Conservation (phyloP, 495 filamentous ascomycete genomes). For the Talaromyces ruber region DNA sequence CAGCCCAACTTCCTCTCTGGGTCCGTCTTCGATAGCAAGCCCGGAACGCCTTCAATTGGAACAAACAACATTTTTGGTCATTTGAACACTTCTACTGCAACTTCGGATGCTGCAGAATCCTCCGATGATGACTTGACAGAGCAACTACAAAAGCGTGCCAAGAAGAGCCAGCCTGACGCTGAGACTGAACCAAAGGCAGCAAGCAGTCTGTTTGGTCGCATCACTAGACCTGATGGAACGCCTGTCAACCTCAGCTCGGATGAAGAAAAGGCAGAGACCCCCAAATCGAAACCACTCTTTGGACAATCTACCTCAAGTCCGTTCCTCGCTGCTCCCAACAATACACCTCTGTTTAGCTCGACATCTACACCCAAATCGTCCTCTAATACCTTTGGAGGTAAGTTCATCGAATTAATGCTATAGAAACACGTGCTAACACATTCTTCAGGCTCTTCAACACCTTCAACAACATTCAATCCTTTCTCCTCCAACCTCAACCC, state of each 20-base stretch:
- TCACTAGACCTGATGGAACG: conserved; percentile 14
- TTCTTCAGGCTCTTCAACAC: background rate
- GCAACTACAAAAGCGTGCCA: conserved; percentile 27
- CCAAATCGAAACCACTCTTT: background rate
- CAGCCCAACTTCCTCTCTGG: background rate
- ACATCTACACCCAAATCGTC: conserved; percentile 11
- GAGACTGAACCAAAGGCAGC: background rate
- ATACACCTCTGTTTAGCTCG: conserved; percentile 6
- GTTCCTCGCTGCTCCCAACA: conserved; percentile 9
- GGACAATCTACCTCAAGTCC: conserved; percentile 16
- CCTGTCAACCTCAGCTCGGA: conserved; percentile 5
- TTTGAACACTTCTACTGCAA: background rate
- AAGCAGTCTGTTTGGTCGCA: conserved; percentile 49
- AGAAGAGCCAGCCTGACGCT: conserved; percentile 8
- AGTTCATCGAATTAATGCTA: conserved; percentile 31
- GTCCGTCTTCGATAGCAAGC: conserved; percentile 3
- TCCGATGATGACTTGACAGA: conserved; percentile 9
- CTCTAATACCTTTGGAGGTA: conserved; percentile 21
- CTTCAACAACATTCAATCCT: background rate
- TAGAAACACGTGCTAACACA: conserved; percentile 31
- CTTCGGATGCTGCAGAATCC: conserved; percentile 2
- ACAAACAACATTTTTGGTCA: conserved; percentile 5
- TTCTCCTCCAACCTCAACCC: conserved; percentile 12
- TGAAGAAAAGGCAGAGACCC: background rate
- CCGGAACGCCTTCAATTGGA: background rate